Percentiles rank a stretch among this genome's conserved stretches.
These are phyloP conservation scores for Boletellus sp. DNA, from an alignment of 768 basidiomycete species.

Conservation along the genomic window DNA sequence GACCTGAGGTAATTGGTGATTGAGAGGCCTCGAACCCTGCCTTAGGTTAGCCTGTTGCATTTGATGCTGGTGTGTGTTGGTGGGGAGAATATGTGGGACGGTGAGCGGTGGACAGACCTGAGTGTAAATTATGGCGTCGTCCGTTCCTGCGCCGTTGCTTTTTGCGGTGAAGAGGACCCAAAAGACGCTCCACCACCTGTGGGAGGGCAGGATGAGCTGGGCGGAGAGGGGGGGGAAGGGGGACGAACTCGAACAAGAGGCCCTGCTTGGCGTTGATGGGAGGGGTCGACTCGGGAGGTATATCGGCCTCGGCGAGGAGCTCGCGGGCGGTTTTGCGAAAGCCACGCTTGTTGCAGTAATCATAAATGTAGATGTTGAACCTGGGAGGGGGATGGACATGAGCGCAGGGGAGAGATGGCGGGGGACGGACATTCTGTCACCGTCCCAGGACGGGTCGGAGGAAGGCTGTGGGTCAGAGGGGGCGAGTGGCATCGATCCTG, in stretches of 20 bases:
- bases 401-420: constrained; percentile 1
- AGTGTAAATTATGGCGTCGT: constrained; percentile 69
- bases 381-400: constrained; percentile 37
- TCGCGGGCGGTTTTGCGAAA: constrained; percentile 69
- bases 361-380: constrained; percentile 89
- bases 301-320: constrained; percentile 63
- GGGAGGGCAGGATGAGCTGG: not conserved
- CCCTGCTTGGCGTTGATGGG: constrained; percentile 84
- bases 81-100: constrained; percentile 4
- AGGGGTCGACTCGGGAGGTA: constrained; percentile 57
- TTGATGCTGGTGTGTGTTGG: constrained; percentile 34
- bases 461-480: constrained; percentile 12
- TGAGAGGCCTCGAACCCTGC: constrained; percentile 26
- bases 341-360: constrained; percentile 80
- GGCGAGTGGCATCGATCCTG: constrained; percentile 25
- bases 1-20: constrained; percentile 27
- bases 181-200: constrained; percentile 91
- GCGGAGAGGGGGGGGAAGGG: not conserved
- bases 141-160: constrained; percentile 59
- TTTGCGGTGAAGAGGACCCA: constrained; percentile 85
- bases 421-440: constrained; percentile 70
- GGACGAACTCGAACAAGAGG: constrained; percentile 71
- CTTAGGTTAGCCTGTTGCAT: constrained; percentile 32
- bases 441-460: constrained; percentile 65
- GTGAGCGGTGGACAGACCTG: constrained; percentile 44